Evolutionary conservation across 192 early-diverging fungal species (phyloP), one percentile per base, ranked within the genome.

Genomic region (Ambispora gerdemannii): DNA sequence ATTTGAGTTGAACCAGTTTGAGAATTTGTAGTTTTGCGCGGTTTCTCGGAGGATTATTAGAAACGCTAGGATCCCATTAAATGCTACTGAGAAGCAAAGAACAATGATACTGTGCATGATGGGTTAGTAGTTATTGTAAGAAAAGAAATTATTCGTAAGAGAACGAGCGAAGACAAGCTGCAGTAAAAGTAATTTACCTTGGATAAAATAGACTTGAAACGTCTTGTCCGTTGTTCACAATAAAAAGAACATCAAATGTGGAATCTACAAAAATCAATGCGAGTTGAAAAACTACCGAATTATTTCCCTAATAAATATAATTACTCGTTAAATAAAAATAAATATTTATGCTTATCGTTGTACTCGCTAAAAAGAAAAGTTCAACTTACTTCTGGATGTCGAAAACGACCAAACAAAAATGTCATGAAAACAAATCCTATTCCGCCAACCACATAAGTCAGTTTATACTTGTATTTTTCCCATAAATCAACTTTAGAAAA

Each of bases 381-480:
- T n/a, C n/a, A n/a, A n/a, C n/a, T 28, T 58, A 58, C 55, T 24
- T 58, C 55, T 58, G 55, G 55, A 25, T 13, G 24, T 58, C 20
- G 11, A 30, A 20, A 13, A 4, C 24, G 55, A 20, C 22, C 55
- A 13, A 4, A 1, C 11, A 58, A 2, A 58, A 58, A 58, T 28
- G 55, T 0, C 2, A 25, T 3, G 55, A 25, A 30, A 0, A 58
- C 2, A 0, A 58, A 25, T 24, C 13, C 28, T 2, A 58, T 28
- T 22, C 20, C 20, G 13, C 2, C 55, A 58, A 58, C 28, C 19
- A 58, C 11, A 24, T 58, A 58, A 11, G 24, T 22, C 13, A 58
- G 19, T 2, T 30, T 58, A 11, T 28, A 27, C 24, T 4, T 58
- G 24, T 58, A 58, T 24, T 58, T 58, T 1, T 58, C 11, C 55